Base-by-base conservation (phyloP, 2,329 filamentous ascomycete species). In the Aspergillus oerlinghausenensis region DNA sequence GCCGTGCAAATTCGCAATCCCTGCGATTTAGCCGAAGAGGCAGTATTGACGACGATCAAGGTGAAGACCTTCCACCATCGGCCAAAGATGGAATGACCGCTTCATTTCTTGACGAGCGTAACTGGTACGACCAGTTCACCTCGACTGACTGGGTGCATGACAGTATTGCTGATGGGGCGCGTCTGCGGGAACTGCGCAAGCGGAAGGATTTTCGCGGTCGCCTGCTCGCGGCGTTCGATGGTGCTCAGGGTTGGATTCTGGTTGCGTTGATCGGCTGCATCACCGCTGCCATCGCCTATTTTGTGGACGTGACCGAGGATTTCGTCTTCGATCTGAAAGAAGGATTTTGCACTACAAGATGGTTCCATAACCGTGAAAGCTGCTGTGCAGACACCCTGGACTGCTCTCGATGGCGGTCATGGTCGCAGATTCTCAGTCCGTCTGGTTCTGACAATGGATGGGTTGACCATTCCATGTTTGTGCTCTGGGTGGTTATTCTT, bases 61-160 rank as follows among this genome's bases (percentile, higher is more conserved):
- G 55, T 3, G 63, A 63, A 21, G 68, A 67, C 47, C 3, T 63
- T 6, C 58, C 64, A 7, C 59, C 65, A 2, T 56, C 86, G 82
- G 66, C 78, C 80, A 60, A 82, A 80, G 66, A 70, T 65, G 67
- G 60, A 4, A 54, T 75, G 54, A 89, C 87, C 67, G 77, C 80
- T 4, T 75, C 88, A 9, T 87, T 85, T 65, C 79, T 87, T 51
- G 90, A 97, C 68, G 92, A 97, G 64, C 87, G 94, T 58, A 89
- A 95, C 9, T 97, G 94, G 94, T 97, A 97, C 75, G 94, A 99
- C 78, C 94, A 99, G 75, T 96, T 96, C 69, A 96, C 92, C 5
- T 96, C 90, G 6, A 97, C 91, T 55, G 93, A 99, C 73, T 99
- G 94, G 94, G 92, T 99, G 0, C 93, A 96, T 71, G 94, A 99